Evolutionary conservation across 139 green algal genomes (phyloP), one percentile per base, ranked within the genome.

Genomic region (Parachlorella kessleri): DNA sequence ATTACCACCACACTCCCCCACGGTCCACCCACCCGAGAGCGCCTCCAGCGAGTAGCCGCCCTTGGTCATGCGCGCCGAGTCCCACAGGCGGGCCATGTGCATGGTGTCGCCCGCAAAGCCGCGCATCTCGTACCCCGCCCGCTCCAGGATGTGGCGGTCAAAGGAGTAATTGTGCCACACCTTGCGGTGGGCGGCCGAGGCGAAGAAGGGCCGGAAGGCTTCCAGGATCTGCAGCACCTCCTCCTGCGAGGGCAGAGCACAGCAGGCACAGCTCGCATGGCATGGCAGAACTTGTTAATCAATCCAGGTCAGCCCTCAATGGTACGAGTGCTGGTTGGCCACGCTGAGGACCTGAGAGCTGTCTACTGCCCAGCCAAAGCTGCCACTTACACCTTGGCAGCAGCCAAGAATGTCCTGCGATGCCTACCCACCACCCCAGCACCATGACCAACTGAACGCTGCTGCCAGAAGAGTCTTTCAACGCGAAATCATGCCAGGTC

Each of bases 91-190:
- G n/a, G 96, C 95, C 96, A 99, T 98, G 92, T 99, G 96, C 89
- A 99, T 94, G 1, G 96, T 99, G 89, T 99, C 96, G 2, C 81
- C 96, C 33, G 35, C 83, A 83, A 99, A 98, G 48, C 95, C 96
- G 9, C 35, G 65, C 55, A 87, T 72, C 36, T 74, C 35, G 35
- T 94, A 55, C 14, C 68, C 72, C n/a, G 67, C 75, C 80, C 73
- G 77, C 72, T 89, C 82, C 81, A 99, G 81, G 40, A 99, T 94
- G 85, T 99, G 96, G 2, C 95, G 91, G 85, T 99, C 96, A 76
- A 99, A 99, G 39, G 90, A 89, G 85, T 99, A 99, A 86, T 99
- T 99, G 91, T 99, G 96, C 96, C 96, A 99, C 42, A 98, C 92
- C 87, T 98, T 98, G 53, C 88, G 85, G 63, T 92, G 84, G 40